Percentiles rank a stretch among this genome's conserved stretches.
Evolutionary conservation across 163 green algal species (phyloP).

Genomic region (Volvox carteri): DNA sequence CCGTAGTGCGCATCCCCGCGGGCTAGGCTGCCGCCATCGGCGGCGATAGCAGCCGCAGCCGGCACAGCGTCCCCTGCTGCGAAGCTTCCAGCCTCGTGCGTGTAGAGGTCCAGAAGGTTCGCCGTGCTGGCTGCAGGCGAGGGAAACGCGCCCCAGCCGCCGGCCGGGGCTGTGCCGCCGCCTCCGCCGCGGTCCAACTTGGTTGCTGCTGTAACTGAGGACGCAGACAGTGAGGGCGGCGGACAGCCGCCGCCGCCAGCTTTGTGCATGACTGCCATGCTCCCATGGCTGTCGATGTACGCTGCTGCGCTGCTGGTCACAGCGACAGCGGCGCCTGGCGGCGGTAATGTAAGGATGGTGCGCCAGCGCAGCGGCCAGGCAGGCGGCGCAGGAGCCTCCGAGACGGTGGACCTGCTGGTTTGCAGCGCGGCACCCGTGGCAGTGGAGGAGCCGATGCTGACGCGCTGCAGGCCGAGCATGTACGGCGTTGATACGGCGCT

Average conservation of each 20-base stretch:
- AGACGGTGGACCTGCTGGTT: background rate
- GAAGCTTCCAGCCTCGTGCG: background rate
- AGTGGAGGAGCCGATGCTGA: background rate
- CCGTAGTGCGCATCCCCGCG: background rate
- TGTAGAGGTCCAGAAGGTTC: constrained; percentile 3
- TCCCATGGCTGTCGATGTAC: background rate
- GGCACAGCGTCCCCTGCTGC: background rate
- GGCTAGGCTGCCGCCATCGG: background rate
- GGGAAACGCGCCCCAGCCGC: constrained; percentile 20
- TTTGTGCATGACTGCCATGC: background rate
- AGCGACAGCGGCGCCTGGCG: background rate
- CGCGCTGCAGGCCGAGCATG: constrained; percentile 55
- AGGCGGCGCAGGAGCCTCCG: background rate
- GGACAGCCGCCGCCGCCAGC: background rate
- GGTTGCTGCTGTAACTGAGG: background rate
- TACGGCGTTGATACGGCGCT: constrained; percentile 53
- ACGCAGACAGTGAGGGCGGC: background rate
- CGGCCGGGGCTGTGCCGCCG: background rate
- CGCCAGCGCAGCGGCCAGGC: constrained; percentile 39
- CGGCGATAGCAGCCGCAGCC: background rate
- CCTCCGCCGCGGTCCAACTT: background rate
- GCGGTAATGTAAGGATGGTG: constrained; percentile 7
- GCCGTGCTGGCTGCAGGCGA: constrained; percentile 15
- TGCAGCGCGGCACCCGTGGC: background rate
- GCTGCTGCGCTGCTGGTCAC: background rate